A percentile compares a stretch with the other conserved stretches of the same genome.
Conservation (phyloP, 345 rosid genomes). For the Euphorbia pulcherrima region DNA sequence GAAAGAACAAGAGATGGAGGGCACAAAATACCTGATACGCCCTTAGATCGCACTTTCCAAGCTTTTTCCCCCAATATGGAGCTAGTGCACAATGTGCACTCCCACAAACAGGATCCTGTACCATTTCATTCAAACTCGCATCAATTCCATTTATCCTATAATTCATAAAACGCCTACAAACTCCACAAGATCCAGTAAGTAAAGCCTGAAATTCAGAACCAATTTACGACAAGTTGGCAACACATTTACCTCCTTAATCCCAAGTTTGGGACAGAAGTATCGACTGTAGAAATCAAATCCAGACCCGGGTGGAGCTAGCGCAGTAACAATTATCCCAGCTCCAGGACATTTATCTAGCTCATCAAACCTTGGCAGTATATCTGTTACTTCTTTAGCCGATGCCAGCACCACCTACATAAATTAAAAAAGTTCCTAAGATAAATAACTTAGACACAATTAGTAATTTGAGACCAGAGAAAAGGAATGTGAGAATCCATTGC, state of each 20-base stretch:
- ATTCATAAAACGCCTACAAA: not conserved
- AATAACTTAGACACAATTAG: not conserved
- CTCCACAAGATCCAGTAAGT: not conserved
- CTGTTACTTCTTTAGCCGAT: slow-evolving; percentile 51
- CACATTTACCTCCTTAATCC: slow-evolving; percentile 56
- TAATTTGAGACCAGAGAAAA: not conserved
- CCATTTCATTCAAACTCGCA: slow-evolving; percentile 1
- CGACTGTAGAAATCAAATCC: slow-evolving; percentile 65
- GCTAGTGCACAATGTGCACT: slow-evolving; percentile 78
- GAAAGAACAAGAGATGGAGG: not conserved
- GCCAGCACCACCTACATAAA: slow-evolving; percentile 55
- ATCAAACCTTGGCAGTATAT: slow-evolving; percentile 48
- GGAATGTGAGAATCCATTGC: not conserved
- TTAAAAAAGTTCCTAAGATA: not conserved
- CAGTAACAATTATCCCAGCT: slow-evolving; percentile 54
- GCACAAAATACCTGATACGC: slow-evolving; percentile 34
- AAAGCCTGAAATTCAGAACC: too few relatives aligned
- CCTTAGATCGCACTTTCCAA: slow-evolving; percentile 50
- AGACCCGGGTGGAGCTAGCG: slow-evolving; percentile 47
- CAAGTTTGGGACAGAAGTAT: slow-evolving; percentile 59
- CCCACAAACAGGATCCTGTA: slow-evolving; percentile 79
- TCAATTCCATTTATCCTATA: not conserved
- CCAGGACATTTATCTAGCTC: slow-evolving; percentile 49
- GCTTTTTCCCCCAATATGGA: slow-evolving; percentile 62
- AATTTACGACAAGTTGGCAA: not conserved